phyloP scores from a whole-genome alignment of 2,329 filamentous ascomycete species.

The Colletotrichum gloeosporioides region DNA sequence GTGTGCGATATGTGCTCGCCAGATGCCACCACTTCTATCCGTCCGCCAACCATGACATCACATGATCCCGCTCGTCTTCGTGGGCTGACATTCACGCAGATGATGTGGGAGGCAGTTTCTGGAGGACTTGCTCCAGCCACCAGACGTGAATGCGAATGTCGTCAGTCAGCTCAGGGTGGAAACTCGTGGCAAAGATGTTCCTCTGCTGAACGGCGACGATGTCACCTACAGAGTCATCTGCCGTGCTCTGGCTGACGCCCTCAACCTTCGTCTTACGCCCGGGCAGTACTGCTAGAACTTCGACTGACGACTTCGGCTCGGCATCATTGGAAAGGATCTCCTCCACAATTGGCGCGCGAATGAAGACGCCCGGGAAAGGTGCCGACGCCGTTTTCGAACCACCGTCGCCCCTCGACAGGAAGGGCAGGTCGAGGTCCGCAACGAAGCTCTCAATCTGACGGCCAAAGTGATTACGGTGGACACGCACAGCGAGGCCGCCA shows the following conservation, averaged over 20 bases:
- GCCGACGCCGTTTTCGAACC: constrained; percentile 14
- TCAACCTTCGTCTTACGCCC: constrained; percentile 40
- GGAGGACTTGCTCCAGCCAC: constrained; percentile 77
- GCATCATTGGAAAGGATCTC: constrained; percentile 63
- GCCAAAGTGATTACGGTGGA: constrained; percentile 95
- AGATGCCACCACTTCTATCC: neutral
- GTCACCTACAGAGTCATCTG: constrained; percentile 61
- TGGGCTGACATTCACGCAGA: neutral
- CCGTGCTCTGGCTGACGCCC: constrained; percentile 40
- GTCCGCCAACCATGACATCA: neutral
- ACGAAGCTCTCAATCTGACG: constrained; percentile 93
- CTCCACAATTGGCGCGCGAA: constrained; percentile 92
- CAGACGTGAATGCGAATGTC: constrained; percentile 90
- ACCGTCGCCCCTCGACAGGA: constrained; percentile 53
- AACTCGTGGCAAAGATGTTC: constrained; percentile 93
- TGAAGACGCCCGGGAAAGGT: constrained; percentile 88
- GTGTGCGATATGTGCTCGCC: neutral
- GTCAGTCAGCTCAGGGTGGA: constrained; percentile 90
- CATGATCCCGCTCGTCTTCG: neutral
- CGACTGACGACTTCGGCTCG: constrained; percentile 39
- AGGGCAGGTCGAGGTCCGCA: constrained; percentile 74
- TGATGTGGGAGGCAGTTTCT: neutral
- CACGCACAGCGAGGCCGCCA: constrained; percentile 86
- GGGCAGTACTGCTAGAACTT: constrained; percentile 58
- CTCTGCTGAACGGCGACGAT: constrained; percentile 90